These are phyloP conservation scores for Microsporum ferrugineum DNA, from an alignment of 2,329 filamentous ascomycete species.

Conservation along the genomic window DNA sequence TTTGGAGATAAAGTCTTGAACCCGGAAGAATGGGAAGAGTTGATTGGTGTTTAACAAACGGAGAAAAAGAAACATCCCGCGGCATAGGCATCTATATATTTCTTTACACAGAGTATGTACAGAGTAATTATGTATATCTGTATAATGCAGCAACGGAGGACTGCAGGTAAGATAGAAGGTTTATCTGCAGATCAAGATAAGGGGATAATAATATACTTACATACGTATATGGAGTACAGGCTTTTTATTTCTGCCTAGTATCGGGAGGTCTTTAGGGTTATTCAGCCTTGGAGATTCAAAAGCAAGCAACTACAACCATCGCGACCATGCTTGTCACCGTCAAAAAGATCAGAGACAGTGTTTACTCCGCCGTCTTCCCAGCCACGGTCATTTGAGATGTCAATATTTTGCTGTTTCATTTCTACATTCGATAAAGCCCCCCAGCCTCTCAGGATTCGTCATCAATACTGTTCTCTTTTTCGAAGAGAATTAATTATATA, in stretches of 20 bases:
- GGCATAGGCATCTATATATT: background rate
- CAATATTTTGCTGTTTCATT: background rate
- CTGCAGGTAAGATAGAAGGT: background rate
- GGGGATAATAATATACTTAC: background rate
- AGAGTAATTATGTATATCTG: background rate
- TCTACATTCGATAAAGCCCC: background rate
- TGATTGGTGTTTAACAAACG: background rate
- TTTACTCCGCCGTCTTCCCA: background rate
- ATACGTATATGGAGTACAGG: background rate
- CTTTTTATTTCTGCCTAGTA: background rate
- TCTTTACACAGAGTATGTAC: background rate
- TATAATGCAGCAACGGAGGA: background rate
- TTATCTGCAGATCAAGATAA: background rate
- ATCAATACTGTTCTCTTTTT: background rate
- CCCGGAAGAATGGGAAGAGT: background rate
- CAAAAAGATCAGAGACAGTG: background rate
- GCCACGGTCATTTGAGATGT: background rate
- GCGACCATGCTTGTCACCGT: background rate
- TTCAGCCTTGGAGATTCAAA: background rate
- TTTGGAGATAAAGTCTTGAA: background rate
- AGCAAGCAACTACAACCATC: background rate
- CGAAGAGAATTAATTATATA: background rate
- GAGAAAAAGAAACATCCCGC: background rate
- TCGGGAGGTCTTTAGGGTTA: background rate
- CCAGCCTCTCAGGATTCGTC: background rate